These are phyloP conservation scores for Scenedesmus sp. DNA, from an alignment of 163 green algal genomes.

Conservation along the genomic window DNA sequence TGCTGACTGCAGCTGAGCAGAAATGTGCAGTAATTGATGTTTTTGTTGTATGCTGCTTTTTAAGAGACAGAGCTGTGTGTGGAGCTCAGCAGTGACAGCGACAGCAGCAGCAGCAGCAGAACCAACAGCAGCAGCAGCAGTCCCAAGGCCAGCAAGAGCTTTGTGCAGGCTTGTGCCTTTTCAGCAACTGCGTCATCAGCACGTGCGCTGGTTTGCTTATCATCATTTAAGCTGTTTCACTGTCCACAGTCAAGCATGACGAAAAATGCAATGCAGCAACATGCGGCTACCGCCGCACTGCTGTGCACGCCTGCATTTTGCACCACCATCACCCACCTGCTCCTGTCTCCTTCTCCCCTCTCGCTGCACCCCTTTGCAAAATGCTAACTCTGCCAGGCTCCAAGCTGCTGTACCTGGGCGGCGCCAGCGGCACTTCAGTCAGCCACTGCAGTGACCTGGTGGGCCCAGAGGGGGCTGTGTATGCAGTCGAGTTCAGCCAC, in stretches of 20 bases:
- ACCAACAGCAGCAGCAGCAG: constrained; percentile 11
- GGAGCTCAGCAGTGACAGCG: neutral
- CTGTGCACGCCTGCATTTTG: neutral
- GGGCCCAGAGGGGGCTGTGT: constrained; percentile 95
- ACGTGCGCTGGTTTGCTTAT: too few relatives aligned
- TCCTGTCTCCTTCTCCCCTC: neutral
- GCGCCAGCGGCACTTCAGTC: constrained; percentile 84
- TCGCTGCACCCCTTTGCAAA: neutral
- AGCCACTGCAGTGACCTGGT: constrained; percentile 98
- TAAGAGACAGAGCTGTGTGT: neutral
- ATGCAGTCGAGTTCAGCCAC: constrained; percentile 99
- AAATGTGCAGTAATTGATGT: neutral
- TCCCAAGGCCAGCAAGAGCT: neutral
- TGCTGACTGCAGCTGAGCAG: neutral
- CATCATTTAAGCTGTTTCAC: too few relatives aligned
- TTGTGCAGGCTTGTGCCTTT: neutral
- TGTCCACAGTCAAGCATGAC: too few relatives aligned
- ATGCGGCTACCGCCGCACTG: too few relatives aligned
- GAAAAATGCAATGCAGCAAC: too few relatives aligned
- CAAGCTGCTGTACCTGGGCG: constrained; percentile 98
- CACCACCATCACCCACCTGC: neutral
- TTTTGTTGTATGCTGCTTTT: neutral
- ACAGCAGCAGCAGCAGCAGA: neutral
- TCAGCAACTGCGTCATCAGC: neutral
- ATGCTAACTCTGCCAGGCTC: constrained; percentile 61